These are phyloP conservation scores for Alternaria sp. DNA, from an alignment of 2,329 filamentous ascomycete genomes.

Conservation along the genomic window DNA sequence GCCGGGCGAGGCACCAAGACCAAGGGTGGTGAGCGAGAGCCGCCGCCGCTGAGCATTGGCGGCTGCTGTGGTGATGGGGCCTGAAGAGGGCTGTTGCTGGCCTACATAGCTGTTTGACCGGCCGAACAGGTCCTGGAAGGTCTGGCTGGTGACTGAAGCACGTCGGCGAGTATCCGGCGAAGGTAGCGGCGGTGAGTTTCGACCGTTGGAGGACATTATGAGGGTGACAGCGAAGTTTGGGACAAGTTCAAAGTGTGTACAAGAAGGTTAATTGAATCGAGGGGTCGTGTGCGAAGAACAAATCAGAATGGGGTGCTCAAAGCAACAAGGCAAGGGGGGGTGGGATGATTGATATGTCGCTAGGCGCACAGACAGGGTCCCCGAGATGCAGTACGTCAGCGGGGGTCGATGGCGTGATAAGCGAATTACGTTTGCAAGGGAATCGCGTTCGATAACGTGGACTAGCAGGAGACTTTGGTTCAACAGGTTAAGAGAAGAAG, in stretches of 20 bases:
- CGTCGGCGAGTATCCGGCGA: constrained; percentile 52
- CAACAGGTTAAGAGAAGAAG: constrained; percentile 15
- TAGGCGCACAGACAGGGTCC: constrained; percentile 33
- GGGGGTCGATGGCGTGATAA: constrained; percentile 39
- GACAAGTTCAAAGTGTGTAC: constrained; percentile 11
- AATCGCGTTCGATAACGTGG: constrained; percentile 23
- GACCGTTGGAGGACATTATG: constrained; percentile 50
- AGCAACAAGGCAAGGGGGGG: constrained; percentile 24
- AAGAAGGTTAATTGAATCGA: constrained; percentile 8
- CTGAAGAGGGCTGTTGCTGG: constrained; percentile 48
- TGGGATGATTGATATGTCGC: constrained; percentile 29
- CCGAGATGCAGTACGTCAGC: constrained; percentile 33
- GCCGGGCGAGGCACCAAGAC: constrained; percentile 55
- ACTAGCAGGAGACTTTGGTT: constrained; percentile 11
- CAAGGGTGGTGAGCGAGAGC: constrained; percentile 60
- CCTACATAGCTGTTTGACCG: constrained; percentile 47
- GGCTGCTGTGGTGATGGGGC: constrained; percentile 59
- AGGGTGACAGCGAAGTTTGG: constrained; percentile 4
- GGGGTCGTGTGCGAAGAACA: constrained; percentile 2
- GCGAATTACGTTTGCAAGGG: constrained; percentile 23
- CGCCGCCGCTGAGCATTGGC: constrained; percentile 60
- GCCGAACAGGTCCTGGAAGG: constrained; percentile 59
- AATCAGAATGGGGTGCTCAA: constrained; percentile 13
- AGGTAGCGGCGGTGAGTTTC: constrained; percentile 51
- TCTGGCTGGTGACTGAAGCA: constrained; percentile 58